phyloP scores from a whole-genome alignment of 1,139 yeast genomes.

The Groenewaldozyma sp. region DNA sequence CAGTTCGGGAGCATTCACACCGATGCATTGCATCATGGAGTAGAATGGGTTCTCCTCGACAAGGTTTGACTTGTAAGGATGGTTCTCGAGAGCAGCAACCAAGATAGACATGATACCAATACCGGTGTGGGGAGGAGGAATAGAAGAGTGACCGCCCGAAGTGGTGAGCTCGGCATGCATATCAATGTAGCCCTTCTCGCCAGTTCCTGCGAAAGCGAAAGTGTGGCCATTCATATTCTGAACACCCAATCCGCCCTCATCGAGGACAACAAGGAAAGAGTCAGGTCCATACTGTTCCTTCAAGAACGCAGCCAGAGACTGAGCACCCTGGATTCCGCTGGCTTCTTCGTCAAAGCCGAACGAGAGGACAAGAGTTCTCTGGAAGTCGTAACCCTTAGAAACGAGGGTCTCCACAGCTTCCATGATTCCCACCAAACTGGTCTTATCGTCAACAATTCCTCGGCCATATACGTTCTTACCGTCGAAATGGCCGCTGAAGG shows the following conservation, averaged over 20 bases:
- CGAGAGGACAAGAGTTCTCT: conserved; percentile 47
- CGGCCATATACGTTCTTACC: conserved; percentile 51
- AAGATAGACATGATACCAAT: conserved; percentile 58
- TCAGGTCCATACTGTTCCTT: conserved; percentile 46
- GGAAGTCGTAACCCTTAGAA: conserved; percentile 40
- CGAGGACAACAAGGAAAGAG: conserved; percentile 48
- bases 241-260: conserved; percentile 46
- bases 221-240: conserved; percentile 36
- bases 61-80: conserved; percentile 39
- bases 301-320: conserved; percentile 35
- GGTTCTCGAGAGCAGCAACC: conserved; percentile 42
- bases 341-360: conserved; percentile 70
- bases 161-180: conserved; percentile 41
- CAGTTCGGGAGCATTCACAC: conserved; percentile 15
- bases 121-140: conserved; percentile 63
- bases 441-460: conserved; percentile 59
- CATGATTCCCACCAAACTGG: conserved; percentile 44
- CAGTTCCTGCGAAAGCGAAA: conserved; percentile 51
- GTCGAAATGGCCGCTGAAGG: conserved; percentile 61
- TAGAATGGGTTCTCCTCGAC: conserved; percentile 45
- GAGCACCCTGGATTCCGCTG: conserved; percentile 52
- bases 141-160: conserved; percentile 68
- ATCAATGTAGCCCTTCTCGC: conserved; percentile 62
- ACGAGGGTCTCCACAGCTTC: conserved; percentile 49
- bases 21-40: conserved; percentile 34